phyloP scores from a whole-genome alignment of 1,284 basidiomycete species.

The Sanghuangporus weigelae region DNA sequence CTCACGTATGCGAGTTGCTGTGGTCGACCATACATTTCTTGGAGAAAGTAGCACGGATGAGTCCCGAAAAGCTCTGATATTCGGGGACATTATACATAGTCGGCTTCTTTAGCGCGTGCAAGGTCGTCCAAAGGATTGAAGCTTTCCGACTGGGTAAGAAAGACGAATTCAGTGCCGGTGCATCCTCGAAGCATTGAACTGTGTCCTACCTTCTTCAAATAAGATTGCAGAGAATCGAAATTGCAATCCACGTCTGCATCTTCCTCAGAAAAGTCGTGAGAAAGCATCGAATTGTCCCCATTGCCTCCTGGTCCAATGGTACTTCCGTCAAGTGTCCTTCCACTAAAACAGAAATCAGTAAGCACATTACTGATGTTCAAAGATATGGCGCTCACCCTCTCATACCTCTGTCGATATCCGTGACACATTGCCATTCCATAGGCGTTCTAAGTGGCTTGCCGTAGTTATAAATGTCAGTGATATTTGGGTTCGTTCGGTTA shows the following conservation, averaged over 20 bases:
- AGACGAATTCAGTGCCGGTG: neutral
- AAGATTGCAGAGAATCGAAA: constrained; percentile 47
- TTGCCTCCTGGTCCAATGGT: constrained; percentile 50
- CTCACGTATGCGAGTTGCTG: constrained; percentile 31
- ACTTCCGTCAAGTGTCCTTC: constrained; percentile 55
- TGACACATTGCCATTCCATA: constrained; percentile 45
- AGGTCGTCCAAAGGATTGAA: constrained; percentile 29
- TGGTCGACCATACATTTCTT: constrained; percentile 32
- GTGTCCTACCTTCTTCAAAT: constrained; percentile 37
- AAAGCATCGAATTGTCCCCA: constrained; percentile 56
- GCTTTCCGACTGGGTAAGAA: constrained; percentile 25
- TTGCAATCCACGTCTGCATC: constrained; percentile 50
- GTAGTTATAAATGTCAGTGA: constrained; percentile 47
- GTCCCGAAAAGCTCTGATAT: constrained; percentile 33
- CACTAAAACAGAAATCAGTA: constrained; percentile 27
- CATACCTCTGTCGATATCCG: constrained; percentile 43
- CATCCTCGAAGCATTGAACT: neutral
- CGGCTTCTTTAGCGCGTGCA: constrained; percentile 30
- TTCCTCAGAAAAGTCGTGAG: constrained; percentile 41
- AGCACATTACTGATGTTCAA: neutral
- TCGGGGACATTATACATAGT: constrained; percentile 19
- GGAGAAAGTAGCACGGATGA: constrained; percentile 28
- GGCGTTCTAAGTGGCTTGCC: constrained; percentile 37
- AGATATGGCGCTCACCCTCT: constrained; percentile 32
- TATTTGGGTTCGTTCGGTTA: constrained; percentile 37